Evolutionary conservation across 1,284 basidiomycete genomes (phyloP), one percentile per base, ranked within the genome.

Genomic region (Phylloporus sp.): DNA sequence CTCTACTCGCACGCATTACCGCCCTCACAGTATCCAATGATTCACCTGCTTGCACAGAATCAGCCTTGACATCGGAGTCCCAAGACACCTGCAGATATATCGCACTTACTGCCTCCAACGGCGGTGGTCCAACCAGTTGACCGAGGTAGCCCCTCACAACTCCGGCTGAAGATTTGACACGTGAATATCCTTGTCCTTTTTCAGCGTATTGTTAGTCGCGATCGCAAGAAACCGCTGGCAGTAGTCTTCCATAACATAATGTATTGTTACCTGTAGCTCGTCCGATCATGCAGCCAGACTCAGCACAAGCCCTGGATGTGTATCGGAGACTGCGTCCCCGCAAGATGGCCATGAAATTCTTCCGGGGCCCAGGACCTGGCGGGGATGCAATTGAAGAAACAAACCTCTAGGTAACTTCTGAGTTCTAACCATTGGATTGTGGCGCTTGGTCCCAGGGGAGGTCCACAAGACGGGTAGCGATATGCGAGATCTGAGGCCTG

Each of bases 161-260:
- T 85, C 83, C 27, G 82, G 79, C 64, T 85, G n/a, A n/a, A n/a
- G n/a, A n/a, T n/a, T 84, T 1, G 82, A 77, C 39, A 85, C 70
- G 12, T 70, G 53, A 12, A 71, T 60, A 15, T 83, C 75, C 62
- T 77, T 74, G 67, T 76, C 76, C 70, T 78, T 79, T 5, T 77
- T 79, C n/a, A 77, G 64, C 27, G 81, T 80, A 49, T 83, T 78
- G 2, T 77, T 68, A n/a, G 72, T 75, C 2, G 75, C 83, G 15
- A 85, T 84, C 47, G 68, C 64, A 20, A 76, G 45, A 27, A 84
- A 67, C 62, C 80, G 80, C 25, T 74, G 60, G 63, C 72, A 73
- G 60, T 84, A 83, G 58, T 77, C 78, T 0, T 82, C 77, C 14
- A 84, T 58, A 12, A 82, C 70, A 61, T 76, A 70, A 1, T 67